These are phyloP conservation scores for Sclerotinia spermophila DNA, from an alignment of 2,329 filamentous ascomycete genomes.

Conservation along the genomic window DNA sequence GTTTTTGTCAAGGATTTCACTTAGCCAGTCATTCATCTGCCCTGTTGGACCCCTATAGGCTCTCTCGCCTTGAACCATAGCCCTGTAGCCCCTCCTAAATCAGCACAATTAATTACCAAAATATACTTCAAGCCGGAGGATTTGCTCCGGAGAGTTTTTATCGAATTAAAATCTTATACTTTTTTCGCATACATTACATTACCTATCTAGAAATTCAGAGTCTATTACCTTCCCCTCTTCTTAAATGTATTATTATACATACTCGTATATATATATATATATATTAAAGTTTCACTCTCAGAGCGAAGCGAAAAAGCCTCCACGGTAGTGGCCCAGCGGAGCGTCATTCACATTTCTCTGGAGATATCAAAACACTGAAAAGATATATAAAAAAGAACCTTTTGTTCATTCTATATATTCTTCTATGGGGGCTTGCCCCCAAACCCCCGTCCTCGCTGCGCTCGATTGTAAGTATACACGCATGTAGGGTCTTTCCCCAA, in stretches of 20 bases:
- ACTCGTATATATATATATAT: no score
- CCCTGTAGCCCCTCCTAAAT: neutral
- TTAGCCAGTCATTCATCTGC: neutral
- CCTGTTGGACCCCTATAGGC: neutral
- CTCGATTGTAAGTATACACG: neutral
- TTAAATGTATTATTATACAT: no score
- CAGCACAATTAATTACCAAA: neutral
- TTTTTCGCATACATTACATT: no score
- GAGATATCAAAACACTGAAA: no score
- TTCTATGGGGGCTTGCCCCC: neutral
- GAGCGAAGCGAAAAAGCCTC: neutral
- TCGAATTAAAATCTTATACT: neutral
- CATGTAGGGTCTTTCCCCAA: neutral
- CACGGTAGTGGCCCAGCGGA: neutral
- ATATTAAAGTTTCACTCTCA: no score
- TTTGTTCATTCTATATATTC: no score
- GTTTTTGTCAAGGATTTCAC: slow-evolving; percentile 9
- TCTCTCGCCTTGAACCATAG: neutral
- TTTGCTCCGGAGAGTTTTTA: slow-evolving; percentile 6
- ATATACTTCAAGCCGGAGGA: neutral
- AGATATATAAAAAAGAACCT: no score
- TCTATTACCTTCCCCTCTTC: no score
- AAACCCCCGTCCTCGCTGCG: neutral
- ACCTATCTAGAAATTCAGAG: no score
- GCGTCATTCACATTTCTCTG: neutral